Conservation (phyloP, 2,329 filamentous ascomycete species). For the Xylaria sp. region DNA sequence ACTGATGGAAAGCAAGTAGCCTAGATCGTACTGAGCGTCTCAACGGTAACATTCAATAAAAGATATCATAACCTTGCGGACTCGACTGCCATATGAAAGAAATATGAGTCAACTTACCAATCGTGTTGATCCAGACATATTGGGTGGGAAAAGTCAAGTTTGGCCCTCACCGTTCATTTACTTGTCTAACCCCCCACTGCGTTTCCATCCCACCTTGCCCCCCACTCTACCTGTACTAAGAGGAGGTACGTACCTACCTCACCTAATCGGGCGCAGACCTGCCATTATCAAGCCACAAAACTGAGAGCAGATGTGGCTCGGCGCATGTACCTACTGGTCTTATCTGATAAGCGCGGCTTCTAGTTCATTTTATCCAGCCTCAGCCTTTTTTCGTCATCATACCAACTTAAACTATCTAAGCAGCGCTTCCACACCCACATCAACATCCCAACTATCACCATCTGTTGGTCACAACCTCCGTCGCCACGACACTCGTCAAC, state of each 20-base stretch:
- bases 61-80: no score
- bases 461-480: neutral
- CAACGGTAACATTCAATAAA: no score
- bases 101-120: no score
- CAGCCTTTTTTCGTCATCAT: constrained; percentile 25
- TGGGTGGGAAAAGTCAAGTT: no score
- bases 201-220: no score
- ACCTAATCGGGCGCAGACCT: no score
- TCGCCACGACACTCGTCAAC: neutral
- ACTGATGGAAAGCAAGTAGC: neutral
- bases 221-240: neutral
- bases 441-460: constrained; percentile 14
- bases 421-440: constrained; percentile 12
- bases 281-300: constrained; percentile 15
- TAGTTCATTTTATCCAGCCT: constrained; percentile 1
- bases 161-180: no score
- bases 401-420: neutral
- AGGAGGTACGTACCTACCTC: no score
- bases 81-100: no score
- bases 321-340: neutral
- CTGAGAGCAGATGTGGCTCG: constrained; percentile 1
- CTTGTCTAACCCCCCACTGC: neutral
- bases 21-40: no score
- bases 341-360: constrained; percentile 33
- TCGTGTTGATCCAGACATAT: no score